A percentile compares a stretch with the other conserved stretches of the same genome.
These are phyloP conservation scores for Casuarina glauca DNA, from an alignment of 306 rosid genomes.

Conservation along the genomic window DNA sequence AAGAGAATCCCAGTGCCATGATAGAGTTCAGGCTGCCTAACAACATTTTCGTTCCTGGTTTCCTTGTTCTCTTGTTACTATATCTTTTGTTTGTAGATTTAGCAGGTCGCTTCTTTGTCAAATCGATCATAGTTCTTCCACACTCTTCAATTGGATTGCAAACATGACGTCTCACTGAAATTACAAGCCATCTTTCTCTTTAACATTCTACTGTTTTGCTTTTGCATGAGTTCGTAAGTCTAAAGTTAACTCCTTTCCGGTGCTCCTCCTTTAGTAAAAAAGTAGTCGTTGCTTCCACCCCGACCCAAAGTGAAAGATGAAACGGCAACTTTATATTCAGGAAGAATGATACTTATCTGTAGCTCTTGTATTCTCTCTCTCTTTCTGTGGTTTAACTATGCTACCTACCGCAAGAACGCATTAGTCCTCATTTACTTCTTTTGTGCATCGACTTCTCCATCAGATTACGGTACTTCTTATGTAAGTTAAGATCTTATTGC, in stretches of 20 bases:
- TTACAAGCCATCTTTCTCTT: slow-evolving; percentile 4
- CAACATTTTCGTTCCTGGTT: too few relatives aligned
- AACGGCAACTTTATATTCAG: neutral
- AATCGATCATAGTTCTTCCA: neutral
- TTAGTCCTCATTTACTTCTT: neutral
- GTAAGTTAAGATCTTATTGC: neutral
- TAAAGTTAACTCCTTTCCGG: too few relatives aligned
- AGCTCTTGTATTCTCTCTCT: neutral
- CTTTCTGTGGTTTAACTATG: too few relatives aligned
- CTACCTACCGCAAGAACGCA: too few relatives aligned
- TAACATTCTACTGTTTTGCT: neutral
- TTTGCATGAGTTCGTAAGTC: neutral
- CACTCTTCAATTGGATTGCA: neutral
- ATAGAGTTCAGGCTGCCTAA: too few relatives aligned
- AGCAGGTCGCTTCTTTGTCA: neutral
- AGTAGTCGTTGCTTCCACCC: too few relatives aligned
- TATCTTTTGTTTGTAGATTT: too few relatives aligned
- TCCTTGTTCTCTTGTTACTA: too few relatives aligned
- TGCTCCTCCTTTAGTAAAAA: too few relatives aligned
- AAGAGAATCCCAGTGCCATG: too few relatives aligned
- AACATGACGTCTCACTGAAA: neutral
- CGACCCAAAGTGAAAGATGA: neutral
- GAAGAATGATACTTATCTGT: neutral
- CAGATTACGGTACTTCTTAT: neutral
- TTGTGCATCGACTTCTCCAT: neutral